Conservation (phyloP, 1,284 basidiomycete species). For the Grifola frondosa region DNA sequence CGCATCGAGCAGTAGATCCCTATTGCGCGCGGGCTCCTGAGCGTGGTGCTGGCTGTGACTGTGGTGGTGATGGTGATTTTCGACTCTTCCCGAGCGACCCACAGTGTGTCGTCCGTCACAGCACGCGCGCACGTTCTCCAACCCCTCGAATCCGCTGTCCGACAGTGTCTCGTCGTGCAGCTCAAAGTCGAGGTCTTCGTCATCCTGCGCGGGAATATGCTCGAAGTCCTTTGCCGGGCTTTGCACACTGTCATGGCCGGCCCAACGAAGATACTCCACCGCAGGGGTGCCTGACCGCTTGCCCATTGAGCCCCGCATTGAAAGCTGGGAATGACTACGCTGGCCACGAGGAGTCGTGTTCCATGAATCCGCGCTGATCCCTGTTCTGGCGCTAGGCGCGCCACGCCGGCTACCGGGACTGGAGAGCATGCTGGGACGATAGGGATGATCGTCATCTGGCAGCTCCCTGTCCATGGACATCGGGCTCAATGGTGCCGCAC, state of each 20-base stretch:
- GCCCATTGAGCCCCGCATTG: slow-evolving; percentile 67
- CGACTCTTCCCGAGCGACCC: slow-evolving; percentile 48
- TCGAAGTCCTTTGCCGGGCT: slow-evolving; percentile 71
- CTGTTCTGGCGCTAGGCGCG: slow-evolving; percentile 50
- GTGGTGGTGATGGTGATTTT: slow-evolving; percentile 59
- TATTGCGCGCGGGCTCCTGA: slow-evolving; percentile 25
- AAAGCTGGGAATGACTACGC: slow-evolving; percentile 74
- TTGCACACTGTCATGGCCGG: slow-evolving; percentile 61
- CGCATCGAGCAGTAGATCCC: slow-evolving; percentile 48
- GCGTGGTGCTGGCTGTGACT: slow-evolving; percentile 46
- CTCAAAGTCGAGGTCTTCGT: slow-evolving; percentile 81
- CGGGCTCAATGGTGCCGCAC: slow-evolving; percentile 53
- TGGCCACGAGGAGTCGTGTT: slow-evolving; percentile 74
- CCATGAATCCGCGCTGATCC: slow-evolving; percentile 56
- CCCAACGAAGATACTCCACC: slow-evolving; percentile 82
- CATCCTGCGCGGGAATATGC: slow-evolving; percentile 51
- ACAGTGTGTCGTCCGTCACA: slow-evolving; percentile 92
- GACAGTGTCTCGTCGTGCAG: slow-evolving; percentile 72
- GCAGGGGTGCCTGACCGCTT: slow-evolving; percentile 89
- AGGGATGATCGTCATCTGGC: slow-evolving; percentile 51
- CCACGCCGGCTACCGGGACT: slow-evolving; percentile 75
- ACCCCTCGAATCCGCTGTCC: slow-evolving; percentile 85
- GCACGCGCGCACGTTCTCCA: slow-evolving; percentile 94
- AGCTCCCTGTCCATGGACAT: slow-evolving; percentile 46
- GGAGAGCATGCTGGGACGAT: slow-evolving; percentile 41